Evolutionary conservation across 2,329 filamentous ascomycete species (phyloP).

Genomic region (Dothiorella sarmentorum): DNA sequence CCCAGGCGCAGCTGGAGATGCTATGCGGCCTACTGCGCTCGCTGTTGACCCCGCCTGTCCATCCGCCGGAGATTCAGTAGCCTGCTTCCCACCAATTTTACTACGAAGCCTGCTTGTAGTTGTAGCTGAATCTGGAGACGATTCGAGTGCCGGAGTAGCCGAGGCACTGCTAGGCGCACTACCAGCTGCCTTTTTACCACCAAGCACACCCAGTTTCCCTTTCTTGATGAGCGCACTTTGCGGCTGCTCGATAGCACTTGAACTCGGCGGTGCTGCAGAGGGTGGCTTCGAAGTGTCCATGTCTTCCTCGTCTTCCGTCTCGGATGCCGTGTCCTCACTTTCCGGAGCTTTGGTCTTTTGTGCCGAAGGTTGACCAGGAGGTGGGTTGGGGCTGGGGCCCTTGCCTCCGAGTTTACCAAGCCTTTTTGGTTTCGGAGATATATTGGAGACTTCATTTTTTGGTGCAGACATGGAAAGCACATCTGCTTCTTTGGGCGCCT

Average conservation of each 20-base stretch:
- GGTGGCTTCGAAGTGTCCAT: not conserved
- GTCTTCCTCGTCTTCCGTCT: conserved; percentile 3
- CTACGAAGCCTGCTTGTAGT: not conserved
- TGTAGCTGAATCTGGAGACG: not conserved
- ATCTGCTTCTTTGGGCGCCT: not conserved
- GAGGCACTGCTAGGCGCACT: not conserved
- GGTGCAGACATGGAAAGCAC: not conserved
- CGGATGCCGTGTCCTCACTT: not conserved
- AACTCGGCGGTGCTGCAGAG: not conserved
- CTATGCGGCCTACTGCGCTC: not conserved
- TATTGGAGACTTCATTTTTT: not conserved
- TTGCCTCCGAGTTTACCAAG: conserved; percentile 8
- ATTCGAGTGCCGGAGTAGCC: not conserved
- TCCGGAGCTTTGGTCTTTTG: no score
- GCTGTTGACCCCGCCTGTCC: not conserved
- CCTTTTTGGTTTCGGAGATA: not conserved
- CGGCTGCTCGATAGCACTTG: not conserved
- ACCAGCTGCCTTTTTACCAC: conserved; percentile 16
- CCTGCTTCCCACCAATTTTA: not conserved
- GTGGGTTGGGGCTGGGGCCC: not conserved
- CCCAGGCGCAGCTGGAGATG: not conserved
- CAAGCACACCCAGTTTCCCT: conserved; percentile 23
- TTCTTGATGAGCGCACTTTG: not conserved
- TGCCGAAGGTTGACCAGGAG: not conserved
- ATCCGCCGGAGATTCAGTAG: not conserved